Percentiles rank a stretch among this genome's conserved stretches.
These are phyloP conservation scores for Cladosporium sp. DNA, from an alignment of 2,329 filamentous ascomycete species.

Conservation along the genomic window DNA sequence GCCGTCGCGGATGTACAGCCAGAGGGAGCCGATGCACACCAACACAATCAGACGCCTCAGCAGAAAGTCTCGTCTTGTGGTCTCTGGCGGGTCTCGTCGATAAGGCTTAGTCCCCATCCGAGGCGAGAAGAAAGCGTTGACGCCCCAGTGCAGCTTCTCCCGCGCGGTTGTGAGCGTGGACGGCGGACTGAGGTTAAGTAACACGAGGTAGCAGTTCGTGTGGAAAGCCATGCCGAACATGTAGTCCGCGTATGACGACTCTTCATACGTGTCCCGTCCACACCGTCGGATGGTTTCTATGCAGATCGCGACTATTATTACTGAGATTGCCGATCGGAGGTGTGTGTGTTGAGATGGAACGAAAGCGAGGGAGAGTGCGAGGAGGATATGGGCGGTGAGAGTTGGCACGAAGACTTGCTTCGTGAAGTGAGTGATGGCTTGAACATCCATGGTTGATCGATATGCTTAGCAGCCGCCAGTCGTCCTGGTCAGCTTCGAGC, in stretches of 20 bases:
- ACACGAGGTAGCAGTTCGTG: constrained; percentile 14
- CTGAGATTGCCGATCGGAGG: background rate
- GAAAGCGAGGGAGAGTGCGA: constrained; percentile 7
- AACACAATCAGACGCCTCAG: background rate
- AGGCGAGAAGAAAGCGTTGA: constrained; percentile 15
- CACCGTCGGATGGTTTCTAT: constrained; percentile 6
- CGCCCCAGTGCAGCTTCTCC: constrained; percentile 9
- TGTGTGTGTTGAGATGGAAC: background rate
- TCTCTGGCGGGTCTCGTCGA: constrained; percentile 6
- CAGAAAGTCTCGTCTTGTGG: constrained; percentile 1
- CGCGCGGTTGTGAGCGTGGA: background rate
- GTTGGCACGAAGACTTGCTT: background rate
- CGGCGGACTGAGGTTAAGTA: constrained; percentile 3
- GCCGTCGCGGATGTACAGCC: constrained; percentile 8
- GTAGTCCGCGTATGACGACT: constrained; percentile 13
- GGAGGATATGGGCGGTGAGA: background rate
- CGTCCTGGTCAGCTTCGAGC: background rate
- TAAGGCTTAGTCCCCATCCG: constrained; percentile 16
- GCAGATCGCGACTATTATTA: constrained; percentile 4
- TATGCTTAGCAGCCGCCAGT: background rate
- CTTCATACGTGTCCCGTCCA: background rate
- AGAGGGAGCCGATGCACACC: background rate
- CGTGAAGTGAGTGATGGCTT: background rate
- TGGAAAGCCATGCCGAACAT: constrained; percentile 16
- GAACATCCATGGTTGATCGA: background rate